Evolutionary conservation across 2,329 filamentous ascomycete species (phyloP), one percentile per base, ranked within the genome.

Genomic region (Acephala macrosclerotiorum): DNA sequence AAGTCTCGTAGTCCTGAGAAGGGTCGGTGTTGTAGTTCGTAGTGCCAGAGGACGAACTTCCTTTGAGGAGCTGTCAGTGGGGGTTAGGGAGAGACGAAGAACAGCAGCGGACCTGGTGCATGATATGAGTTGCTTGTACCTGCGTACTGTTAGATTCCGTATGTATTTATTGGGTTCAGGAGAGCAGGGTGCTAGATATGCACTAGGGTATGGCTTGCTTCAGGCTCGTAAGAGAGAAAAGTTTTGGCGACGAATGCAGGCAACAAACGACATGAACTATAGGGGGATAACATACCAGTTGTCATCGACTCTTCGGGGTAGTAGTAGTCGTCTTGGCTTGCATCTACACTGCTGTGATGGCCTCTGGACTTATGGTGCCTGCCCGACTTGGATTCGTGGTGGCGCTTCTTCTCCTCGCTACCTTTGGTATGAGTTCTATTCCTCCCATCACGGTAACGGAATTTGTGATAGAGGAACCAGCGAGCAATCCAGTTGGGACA

Each of bases 391-490:
- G 49, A 53, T 2, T 22, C 25, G 33, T 20, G 1, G 35, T 57
- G 55, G 18, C 38, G 18, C 14, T 35, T 55, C 16, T n/a, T 20
- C 20, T 62, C 58, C 11, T 60, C 49, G 29, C 36, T 51, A 60
- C 49, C 57, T 26, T 66, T 71, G 12, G 26, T 55, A 33, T 53
- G n/a, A 26, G 70, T 72, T 59, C 73, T 67, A 58, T 77, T 77
- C 35, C 75, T 69, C 3, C 75, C 75, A 65, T 77, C 75, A 56
- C 74, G 69, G 56, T 77, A 76, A 20, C 75, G 74, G 58, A 77
- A 77, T 60, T 77, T 77, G 53, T 77, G 74, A 60, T 77, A 77
- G 2, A 77, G 66, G 53, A 76, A 77, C 74, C 75, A 76, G 58
- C 70, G 70, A 29, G 75, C 75, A 42, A 77, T 73, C 75, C 75